A percentile compares a stretch with the other conserved stretches of the same genome.
Conservation (phyloP, 202 grass and related monocot genomes). For the Carex sylvatica region DNA sequence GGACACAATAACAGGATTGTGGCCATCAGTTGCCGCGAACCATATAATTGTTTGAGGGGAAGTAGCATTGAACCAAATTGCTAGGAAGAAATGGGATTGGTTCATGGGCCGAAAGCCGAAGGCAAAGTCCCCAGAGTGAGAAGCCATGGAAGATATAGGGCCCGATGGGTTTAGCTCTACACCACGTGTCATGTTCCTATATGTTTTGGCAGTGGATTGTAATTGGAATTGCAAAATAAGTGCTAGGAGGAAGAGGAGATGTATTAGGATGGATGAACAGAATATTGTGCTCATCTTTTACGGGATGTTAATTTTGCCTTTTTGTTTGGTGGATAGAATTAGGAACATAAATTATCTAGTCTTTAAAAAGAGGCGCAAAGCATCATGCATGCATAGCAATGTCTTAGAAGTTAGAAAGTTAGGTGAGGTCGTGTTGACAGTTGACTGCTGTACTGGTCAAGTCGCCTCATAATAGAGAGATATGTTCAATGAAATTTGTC, state of each 20-base stretch:
- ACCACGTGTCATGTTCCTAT: constrained; percentile 31
- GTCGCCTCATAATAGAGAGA: no score
- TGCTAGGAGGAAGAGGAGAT: constrained; percentile 10
- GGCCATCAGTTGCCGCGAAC: not conserved
- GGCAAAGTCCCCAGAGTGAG: constrained; percentile 36
- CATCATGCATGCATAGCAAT: not conserved
- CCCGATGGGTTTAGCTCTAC: not conserved
- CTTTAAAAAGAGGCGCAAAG: not conserved
- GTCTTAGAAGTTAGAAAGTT: not conserved
- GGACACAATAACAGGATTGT: not conserved
- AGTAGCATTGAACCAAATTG: constrained; percentile 34
- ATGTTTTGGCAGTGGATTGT: not conserved
- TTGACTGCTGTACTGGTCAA: not conserved
- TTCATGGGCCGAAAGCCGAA: constrained; percentile 21
- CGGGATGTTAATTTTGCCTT: not conserved
- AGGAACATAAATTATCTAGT: not conserved
- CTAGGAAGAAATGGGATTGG: constrained; percentile 30
- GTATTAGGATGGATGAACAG: not conserved
- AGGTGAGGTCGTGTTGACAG: not conserved
- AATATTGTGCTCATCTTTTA: not conserved
- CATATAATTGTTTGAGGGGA: constrained; percentile 28
- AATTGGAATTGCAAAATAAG: not conserved
- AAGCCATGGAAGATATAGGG: not conserved
- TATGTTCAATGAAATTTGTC: no score
- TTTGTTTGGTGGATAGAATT: not conserved